phyloP scores from a whole-genome alignment of 1,284 basidiomycete species.

The Ceratobasidium theobromae region DNA sequence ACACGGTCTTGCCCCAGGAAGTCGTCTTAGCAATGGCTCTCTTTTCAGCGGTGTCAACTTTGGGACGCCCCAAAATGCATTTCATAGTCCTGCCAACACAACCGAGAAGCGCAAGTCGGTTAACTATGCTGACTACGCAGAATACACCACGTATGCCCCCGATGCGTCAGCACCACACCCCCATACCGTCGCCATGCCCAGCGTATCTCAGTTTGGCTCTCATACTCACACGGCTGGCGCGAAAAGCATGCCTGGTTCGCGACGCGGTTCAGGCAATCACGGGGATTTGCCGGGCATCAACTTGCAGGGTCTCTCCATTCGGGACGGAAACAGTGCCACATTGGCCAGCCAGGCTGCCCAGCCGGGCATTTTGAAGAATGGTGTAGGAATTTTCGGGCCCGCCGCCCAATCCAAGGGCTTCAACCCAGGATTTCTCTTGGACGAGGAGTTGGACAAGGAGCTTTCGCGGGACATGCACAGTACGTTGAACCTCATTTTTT shows the following conservation, averaged over 20 bases:
- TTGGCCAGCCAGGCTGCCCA: not conserved
- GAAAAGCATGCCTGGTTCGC: conserved; percentile 85
- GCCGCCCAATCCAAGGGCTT: not conserved
- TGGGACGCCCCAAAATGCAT: conserved; percentile 29
- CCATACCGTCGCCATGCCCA: conserved; percentile 14
- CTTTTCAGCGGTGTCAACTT: conserved; percentile 28
- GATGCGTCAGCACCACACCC: conserved; percentile 18
- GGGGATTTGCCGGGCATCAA: conserved; percentile 31
- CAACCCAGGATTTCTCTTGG: conserved; percentile 74
- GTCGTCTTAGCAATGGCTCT: conserved; percentile 22
- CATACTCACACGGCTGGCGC: conserved; percentile 62
- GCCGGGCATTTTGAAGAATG: conserved; percentile 24
- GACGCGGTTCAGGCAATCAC: conserved; percentile 51
- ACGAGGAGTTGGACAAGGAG: conserved; percentile 86
- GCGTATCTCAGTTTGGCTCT: conserved; percentile 29
- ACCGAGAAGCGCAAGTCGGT: conserved; percentile 72
- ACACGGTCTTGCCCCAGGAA: conserved; percentile 23
- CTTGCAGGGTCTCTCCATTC: conserved; percentile 30
- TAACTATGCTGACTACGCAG: conserved; percentile 59
- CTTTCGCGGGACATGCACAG: conserved; percentile 62
- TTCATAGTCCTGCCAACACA: conserved; percentile 15
- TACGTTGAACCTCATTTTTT: conserved; percentile 46
- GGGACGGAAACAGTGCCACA: not conserved
- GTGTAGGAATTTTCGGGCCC: conserved; percentile 12
- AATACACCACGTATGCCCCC: conserved; percentile 28